Evolutionary conservation across 106 monocot genomes (phyloP).

Genomic region (Allium fistulosum): DNA sequence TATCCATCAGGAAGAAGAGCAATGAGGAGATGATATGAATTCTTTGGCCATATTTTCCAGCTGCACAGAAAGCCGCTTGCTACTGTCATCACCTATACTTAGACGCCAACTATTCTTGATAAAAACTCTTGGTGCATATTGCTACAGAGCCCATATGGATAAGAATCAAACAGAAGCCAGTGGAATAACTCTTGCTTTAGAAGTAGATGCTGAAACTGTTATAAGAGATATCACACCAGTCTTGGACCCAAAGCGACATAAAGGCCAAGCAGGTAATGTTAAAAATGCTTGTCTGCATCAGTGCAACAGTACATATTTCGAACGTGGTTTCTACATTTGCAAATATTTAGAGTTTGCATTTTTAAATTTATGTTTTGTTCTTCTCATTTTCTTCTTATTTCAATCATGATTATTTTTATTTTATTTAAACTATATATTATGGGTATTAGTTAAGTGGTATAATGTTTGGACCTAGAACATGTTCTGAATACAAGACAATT

Average conservation of each 20-base stretch:
- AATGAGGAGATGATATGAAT: constrained; percentile 21
- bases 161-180: constrained; percentile 1
- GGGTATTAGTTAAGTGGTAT: no score
- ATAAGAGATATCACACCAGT: constrained; percentile 58
- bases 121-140: constrained; percentile 31
- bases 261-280: constrained; percentile 83
- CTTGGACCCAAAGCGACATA: constrained; percentile 45
- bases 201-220: constrained; percentile 42
- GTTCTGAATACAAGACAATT: no score
- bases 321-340: no score
- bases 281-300: background rate
- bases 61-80: constrained; percentile 25
- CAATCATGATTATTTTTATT: no score
- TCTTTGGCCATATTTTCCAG: constrained; percentile 7
- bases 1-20: constrained; percentile 6
- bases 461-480: no score
- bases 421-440: no score
- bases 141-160: constrained; percentile 9
- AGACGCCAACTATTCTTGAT: constrained; percentile 73
- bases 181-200: constrained; percentile 6
- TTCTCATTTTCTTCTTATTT: no score
- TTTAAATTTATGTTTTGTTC: no score
- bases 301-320: no score
- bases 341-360: no score
- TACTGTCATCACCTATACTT: constrained; percentile 31